A percentile compares a stretch with the other conserved stretches of the same genome.
Evolutionary conservation across 2,329 filamentous ascomycete species (phyloP).

Genomic region (Neoscytalidium dimidiatum): DNA sequence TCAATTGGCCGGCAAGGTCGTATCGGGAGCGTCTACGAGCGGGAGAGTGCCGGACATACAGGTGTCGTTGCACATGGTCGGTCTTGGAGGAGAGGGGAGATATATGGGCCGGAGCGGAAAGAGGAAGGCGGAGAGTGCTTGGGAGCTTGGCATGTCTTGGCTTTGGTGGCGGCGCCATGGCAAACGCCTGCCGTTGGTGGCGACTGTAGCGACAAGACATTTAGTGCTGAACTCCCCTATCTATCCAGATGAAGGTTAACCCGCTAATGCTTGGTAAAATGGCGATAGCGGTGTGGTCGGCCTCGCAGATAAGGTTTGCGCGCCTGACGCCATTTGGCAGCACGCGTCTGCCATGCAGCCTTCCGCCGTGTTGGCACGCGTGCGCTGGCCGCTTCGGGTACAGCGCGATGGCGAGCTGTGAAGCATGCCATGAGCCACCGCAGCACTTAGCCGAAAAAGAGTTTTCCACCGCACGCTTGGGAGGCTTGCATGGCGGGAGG

Average conservation of each 20-base stretch:
- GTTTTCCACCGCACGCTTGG: neutral
- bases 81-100: neutral
- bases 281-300: neutral
- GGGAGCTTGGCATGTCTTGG: constrained; percentile 16
- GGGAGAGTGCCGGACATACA: neutral
- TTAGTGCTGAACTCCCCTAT: neutral
- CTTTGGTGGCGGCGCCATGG: constrained; percentile 7
- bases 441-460: neutral
- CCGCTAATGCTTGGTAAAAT: neutral
- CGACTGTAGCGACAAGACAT: constrained; percentile 5
- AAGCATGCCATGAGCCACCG: constrained; percentile 7
- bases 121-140: constrained; percentile 12
- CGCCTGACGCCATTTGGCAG: neutral
- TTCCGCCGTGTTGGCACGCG: neutral
- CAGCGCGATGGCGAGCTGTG: constrained; percentile 3
- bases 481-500: neutral
- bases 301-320: neutral
- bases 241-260: neutral
- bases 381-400: neutral
- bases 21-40: constrained; percentile 6
- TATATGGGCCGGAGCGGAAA: constrained; percentile 1
- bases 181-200: constrained; percentile 8
- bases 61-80: neutral
- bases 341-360: neutral
- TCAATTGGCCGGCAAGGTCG: constrained; percentile 9